These are phyloP conservation scores for Kuraishia floccosa DNA, from an alignment of 805 yeast species.

Conservation along the genomic window DNA sequence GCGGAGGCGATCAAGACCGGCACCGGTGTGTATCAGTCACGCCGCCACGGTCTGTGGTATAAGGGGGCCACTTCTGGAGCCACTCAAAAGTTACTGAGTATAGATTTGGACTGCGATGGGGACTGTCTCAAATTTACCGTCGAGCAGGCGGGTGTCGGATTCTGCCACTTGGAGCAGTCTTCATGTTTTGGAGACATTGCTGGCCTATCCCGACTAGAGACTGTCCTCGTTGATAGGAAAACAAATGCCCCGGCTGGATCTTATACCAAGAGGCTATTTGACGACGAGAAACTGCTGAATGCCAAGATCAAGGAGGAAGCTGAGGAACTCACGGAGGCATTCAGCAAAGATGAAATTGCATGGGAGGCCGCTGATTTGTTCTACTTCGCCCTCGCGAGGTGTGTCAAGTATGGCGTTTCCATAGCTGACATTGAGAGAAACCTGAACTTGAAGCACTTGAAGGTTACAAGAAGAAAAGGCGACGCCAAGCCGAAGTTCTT, in stretches of 20 bases:
- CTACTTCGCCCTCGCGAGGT: constrained; percentile 42
- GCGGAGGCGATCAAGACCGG: constrained; percentile 68
- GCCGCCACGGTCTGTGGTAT: constrained; percentile 89
- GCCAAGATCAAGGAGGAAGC: constrained; percentile 96
- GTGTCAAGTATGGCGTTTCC: constrained; percentile 63
- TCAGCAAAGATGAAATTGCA: constrained; percentile 51
- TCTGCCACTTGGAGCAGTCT: constrained; percentile 77
- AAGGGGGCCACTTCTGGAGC: constrained; percentile 97
- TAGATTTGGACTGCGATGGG: constrained; percentile 83
- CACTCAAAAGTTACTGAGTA: constrained; percentile 59
- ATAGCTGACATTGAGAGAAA: constrained; percentile 75
- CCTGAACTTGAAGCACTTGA: constrained; percentile 70
- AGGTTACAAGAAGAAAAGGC: constrained; percentile 88
- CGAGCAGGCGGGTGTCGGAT: constrained; percentile 76
- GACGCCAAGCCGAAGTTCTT: constrained; percentile 85
- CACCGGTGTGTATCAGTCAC: constrained; percentile 89
- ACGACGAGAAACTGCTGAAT: constrained; percentile 59
- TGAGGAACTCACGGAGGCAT: constrained; percentile 88
- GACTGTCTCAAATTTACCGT: constrained; percentile 86
- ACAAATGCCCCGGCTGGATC: constrained; percentile 79
- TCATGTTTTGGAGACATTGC: constrained; percentile 70
- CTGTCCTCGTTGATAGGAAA: constrained; percentile 51
- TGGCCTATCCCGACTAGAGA: constrained; percentile 64
- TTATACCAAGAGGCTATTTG: constrained; percentile 83
- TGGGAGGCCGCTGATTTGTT: constrained; percentile 96